Percentiles rank a stretch among this genome's conserved stretches.
Conservation (phyloP, 768 basidiomycete genomes). For the Panaeolus papilionaceus region DNA sequence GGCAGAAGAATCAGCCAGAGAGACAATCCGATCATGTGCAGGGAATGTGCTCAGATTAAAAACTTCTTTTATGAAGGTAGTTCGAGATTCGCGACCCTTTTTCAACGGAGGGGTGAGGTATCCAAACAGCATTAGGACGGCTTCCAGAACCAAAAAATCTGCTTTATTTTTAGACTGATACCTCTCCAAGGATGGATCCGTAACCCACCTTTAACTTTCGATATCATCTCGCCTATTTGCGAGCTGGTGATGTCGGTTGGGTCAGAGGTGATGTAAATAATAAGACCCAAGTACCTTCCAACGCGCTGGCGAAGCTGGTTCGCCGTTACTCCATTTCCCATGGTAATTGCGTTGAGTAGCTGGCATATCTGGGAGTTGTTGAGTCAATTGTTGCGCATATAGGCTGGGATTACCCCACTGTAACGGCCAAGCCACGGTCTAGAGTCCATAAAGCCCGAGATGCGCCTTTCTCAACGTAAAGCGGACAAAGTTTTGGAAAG, state of each 20-base stretch:
- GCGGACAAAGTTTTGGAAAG: slow-evolving; percentile 24
- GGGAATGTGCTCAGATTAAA: slow-evolving; percentile 46
- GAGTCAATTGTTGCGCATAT: slow-evolving; percentile 26
- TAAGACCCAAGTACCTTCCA: slow-evolving; percentile 49
- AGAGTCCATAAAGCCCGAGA: background rate
- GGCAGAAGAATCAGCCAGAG: background rate
- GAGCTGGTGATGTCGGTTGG: slow-evolving; percentile 36
- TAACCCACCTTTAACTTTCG: slow-evolving; percentile 50
- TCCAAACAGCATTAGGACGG: slow-evolving; percentile 61
- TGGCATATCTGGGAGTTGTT: background rate
- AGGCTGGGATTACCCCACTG: background rate
- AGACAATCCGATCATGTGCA: slow-evolving; percentile 25
- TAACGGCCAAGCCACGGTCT: background rate
- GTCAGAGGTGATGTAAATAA: background rate
- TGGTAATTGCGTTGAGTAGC: slow-evolving; percentile 30
- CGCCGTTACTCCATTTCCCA: slow-evolving; percentile 41
- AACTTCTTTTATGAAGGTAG: slow-evolving; percentile 57
- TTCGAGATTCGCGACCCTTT: slow-evolving; percentile 42
- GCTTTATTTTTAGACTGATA: slow-evolving; percentile 9
- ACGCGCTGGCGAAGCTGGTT: slow-evolving; percentile 52
- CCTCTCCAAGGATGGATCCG: background rate
- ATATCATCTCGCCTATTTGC: slow-evolving; percentile 55
- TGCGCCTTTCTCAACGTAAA: slow-evolving; percentile 24
- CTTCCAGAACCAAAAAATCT: slow-evolving; percentile 67
- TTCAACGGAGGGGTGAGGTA: slow-evolving; percentile 56